phyloP scores from a whole-genome alignment of 164 flowering plant species.

The Buxus sempervirens region DNA sequence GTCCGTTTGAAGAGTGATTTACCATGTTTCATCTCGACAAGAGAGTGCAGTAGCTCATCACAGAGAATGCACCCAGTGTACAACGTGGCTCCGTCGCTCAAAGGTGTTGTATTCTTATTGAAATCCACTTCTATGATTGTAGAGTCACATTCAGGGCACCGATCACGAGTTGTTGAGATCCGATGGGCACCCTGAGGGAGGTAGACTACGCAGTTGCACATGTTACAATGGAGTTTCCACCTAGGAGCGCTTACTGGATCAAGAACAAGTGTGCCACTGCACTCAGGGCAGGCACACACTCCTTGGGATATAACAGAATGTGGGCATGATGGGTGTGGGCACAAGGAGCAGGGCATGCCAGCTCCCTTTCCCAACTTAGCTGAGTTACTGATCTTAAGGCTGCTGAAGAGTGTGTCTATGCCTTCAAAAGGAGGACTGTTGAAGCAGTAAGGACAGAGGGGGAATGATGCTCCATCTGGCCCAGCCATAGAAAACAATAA shows the following conservation, averaged over 20 bases:
- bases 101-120: constrained; percentile 88
- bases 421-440: constrained; percentile 97
- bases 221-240: constrained; percentile 89
- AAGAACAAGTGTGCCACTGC: constrained; percentile 80
- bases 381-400: constrained; percentile 31
- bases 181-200: constrained; percentile 92
- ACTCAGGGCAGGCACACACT: constrained; percentile 97
- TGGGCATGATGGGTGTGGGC: constrained; percentile 94
- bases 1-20: constrained; percentile 50
- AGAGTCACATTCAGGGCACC: constrained; percentile 80
- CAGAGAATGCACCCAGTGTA: constrained; percentile 82
- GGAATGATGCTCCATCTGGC: constrained; percentile 83
- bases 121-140: constrained; percentile 80
- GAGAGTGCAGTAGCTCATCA: constrained; percentile 87
- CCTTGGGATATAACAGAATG: constrained; percentile 87
- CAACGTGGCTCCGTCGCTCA: constrained; percentile 77
- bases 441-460: constrained; percentile 94
- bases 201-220: constrained; percentile 81
- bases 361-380: constrained; percentile 65
- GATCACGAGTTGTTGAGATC: constrained; percentile 63
- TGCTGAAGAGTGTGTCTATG: constrained; percentile 52
- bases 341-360: constrained; percentile 93
- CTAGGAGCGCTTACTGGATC: constrained; percentile 94
- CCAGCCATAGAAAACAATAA: constrained; percentile 79
- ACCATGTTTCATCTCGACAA: constrained; percentile 86